phyloP scores from a whole-genome alignment of 257 asterid genomes.

The Nicotiana paniculata region DNA sequence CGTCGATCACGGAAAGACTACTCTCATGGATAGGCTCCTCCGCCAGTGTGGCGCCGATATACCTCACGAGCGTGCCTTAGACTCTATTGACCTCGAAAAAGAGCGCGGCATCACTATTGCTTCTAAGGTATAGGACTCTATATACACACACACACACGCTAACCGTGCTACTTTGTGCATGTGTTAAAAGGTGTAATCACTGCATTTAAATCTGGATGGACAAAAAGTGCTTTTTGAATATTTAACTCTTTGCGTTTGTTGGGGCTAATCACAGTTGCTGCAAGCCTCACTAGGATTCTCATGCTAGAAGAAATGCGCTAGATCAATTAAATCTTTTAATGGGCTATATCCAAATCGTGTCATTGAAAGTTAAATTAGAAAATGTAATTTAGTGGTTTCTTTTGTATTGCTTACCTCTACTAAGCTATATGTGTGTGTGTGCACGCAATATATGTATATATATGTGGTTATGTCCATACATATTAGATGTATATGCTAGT shows the following conservation, averaged over 20 bases:
- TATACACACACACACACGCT: not conserved
- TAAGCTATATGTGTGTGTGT: not conserved
- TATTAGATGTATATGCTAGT: not conserved
- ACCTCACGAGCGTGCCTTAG: slow-evolving; percentile 93
- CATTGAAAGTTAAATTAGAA: not conserved
- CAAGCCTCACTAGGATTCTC: not conserved
- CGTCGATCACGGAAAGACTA: slow-evolving; percentile 97
- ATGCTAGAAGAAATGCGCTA: not conserved
- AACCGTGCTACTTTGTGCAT: not conserved
- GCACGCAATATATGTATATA: not conserved
- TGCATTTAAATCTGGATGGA: not conserved
- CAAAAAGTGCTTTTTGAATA: not conserved
- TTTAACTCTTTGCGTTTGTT: not conserved
- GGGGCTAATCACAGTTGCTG: not conserved
- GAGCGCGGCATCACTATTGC: slow-evolving; percentile 97
- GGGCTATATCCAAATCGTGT: not conserved
- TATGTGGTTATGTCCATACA: not conserved
- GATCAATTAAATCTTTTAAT: not conserved
- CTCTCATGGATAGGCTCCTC: slow-evolving; percentile 95
- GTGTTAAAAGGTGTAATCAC: not conserved
- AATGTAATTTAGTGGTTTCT: not conserved
- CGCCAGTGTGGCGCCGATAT: slow-evolving; percentile 98
- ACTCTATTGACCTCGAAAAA: slow-evolving; percentile 86
- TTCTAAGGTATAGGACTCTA: slow-evolving; percentile 56
- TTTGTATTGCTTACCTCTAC: not conserved